Percentiles rank a stretch among this genome's conserved stretches.
Evolutionary conservation across 768 basidiomycete species (phyloP).

Genomic region (Mycena pura): DNA sequence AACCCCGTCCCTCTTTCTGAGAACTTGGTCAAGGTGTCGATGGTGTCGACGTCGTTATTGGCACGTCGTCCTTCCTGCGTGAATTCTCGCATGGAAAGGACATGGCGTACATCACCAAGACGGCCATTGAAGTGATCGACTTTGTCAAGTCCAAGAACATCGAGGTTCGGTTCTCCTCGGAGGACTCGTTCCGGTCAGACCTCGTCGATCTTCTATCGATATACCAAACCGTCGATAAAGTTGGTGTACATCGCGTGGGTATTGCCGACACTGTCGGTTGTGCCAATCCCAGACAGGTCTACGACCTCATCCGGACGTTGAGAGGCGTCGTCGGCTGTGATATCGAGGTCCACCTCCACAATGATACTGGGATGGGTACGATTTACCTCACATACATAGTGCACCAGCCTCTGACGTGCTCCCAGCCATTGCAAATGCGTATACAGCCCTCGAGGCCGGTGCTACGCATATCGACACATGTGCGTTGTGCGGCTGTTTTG

Average conservation of each 20-base stretch:
- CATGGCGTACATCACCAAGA: slow-evolving; percentile 99
- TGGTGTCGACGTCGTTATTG: slow-evolving; percentile 99
- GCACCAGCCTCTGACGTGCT: slow-evolving; percentile 13
- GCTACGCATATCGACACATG: slow-evolving; percentile 99
- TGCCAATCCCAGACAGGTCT: slow-evolving; percentile 97
- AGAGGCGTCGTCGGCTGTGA: slow-evolving; percentile 97
- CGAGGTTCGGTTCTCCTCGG: slow-evolving; percentile 99
- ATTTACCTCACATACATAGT: background rate
- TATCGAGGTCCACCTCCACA: slow-evolving; percentile 98
- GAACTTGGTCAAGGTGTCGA: slow-evolving; percentile 75
- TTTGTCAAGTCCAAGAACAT: slow-evolving; percentile 99
- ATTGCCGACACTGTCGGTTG: slow-evolving; percentile 99
- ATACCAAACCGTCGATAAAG: slow-evolving; percentile 99
- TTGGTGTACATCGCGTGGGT: slow-evolving; percentile 98
- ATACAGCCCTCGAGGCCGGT: slow-evolving; percentile 97
- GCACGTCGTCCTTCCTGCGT: slow-evolving; percentile 97
- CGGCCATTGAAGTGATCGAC: slow-evolving; percentile 97
- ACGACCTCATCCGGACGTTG: slow-evolving; percentile 95
- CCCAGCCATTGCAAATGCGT: slow-evolving; percentile 95
- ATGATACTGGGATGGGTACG: slow-evolving; percentile 95
- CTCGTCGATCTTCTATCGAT: slow-evolving; percentile 98
- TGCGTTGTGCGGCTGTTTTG: slow-evolving; percentile 41
- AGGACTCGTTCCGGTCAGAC: slow-evolving; percentile 99
- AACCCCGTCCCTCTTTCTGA: background rate
- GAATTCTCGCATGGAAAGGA: slow-evolving; percentile 99